phyloP scores from a whole-genome alignment of 2,329 filamentous ascomycete genomes.

The Chaetomium sp. region DNA sequence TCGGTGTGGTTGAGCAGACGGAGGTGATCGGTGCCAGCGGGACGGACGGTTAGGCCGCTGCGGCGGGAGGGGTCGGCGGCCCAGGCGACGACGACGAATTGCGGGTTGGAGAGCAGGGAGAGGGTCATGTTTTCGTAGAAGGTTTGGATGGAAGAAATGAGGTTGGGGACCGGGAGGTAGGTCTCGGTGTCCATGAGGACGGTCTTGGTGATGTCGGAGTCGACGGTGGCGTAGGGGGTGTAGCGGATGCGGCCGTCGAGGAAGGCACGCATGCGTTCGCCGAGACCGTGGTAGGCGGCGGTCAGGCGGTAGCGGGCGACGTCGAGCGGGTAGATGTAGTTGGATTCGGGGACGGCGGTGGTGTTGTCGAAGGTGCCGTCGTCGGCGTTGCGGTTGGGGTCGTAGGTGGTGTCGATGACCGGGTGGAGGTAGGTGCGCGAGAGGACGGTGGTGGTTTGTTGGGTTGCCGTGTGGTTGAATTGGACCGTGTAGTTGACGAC shows the following conservation, averaged over 20 bases:
- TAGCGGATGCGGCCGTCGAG: slow-evolving; percentile 29
- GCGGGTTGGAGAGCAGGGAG: slow-evolving; percentile 32
- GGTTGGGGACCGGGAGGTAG: slow-evolving; percentile 27
- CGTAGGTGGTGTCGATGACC: slow-evolving; percentile 31
- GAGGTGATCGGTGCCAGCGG: not conserved
- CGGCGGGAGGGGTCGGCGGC: slow-evolving; percentile 26
- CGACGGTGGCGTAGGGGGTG: slow-evolving; percentile 24
- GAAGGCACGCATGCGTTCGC: slow-evolving; percentile 28
- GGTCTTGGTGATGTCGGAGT: slow-evolving; percentile 35
- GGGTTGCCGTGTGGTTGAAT: slow-evolving; percentile 30
- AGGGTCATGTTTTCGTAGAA: slow-evolving; percentile 35
- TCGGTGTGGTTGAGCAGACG: not conserved
- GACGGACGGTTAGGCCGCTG: slow-evolving; percentile 20
- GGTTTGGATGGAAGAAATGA: slow-evolving; percentile 26
- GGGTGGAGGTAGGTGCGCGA: slow-evolving; percentile 25
- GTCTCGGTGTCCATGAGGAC: slow-evolving; percentile 33
- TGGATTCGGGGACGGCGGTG: slow-evolving; percentile 27
- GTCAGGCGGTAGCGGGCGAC: slow-evolving; percentile 28
- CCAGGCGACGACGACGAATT: slow-evolving; percentile 32
- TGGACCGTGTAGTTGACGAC: slow-evolving; percentile 31
- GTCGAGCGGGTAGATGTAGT: slow-evolving; percentile 28
- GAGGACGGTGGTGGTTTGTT: slow-evolving; percentile 26
- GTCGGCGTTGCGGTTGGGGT: slow-evolving; percentile 23
- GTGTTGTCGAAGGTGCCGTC: slow-evolving; percentile 34
- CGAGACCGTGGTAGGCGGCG: slow-evolving; percentile 33